Evolutionary conservation across 495 filamentous ascomycete species (phyloP), one percentile per base, ranked within the genome.

Genomic region (Trichoderma parareesei): DNA sequence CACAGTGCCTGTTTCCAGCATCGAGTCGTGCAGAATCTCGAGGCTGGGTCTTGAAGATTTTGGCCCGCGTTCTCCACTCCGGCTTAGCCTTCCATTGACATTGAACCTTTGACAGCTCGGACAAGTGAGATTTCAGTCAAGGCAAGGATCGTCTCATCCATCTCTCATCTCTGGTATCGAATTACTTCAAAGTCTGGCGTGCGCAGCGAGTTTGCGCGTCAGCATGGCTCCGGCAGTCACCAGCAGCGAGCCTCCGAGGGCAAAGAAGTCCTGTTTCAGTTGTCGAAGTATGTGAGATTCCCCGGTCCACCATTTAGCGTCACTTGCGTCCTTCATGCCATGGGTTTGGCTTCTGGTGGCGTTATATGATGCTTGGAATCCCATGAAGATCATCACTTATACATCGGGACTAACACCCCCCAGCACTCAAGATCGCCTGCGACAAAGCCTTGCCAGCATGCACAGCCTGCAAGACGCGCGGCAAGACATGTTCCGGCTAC

Each of bases 371-470:
- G 33, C 5, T 57, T 11, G 27, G 27, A 27, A 27, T 27, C 27
- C 27, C 27, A 27, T 27, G 27, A 27, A 27, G 27, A 27, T 27
- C 27, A 27, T 27, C 27, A 27, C 27, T 27, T 27, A 14, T 38
- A 4, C 7, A 33, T 3, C 7, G 37, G 2, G 27, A 27, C 53
- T 57, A n/a, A 57, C 53, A 9, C 11, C 7, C n/a, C 18, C 10
- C 37, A 70, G 69, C 49, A 8, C 69, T 67, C 48, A 70, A 70
- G 57, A 63, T 64, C 13, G 63, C 67, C 9, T 70, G 69, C 46
- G 69, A 70, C 59, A 65, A 57, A 61, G 44, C 65, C 14, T 42
- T 65, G 33, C 69, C 69, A 6, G 46, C 59, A 8, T 70, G 69
- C 63, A 61, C 37, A 35, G 67, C 66, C 57, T 70, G 69, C 38